These are phyloP conservation scores for Hanseniaspora hatyaiensis DNA, from an alignment of 805 yeast genomes.

Conservation along the genomic window DNA sequence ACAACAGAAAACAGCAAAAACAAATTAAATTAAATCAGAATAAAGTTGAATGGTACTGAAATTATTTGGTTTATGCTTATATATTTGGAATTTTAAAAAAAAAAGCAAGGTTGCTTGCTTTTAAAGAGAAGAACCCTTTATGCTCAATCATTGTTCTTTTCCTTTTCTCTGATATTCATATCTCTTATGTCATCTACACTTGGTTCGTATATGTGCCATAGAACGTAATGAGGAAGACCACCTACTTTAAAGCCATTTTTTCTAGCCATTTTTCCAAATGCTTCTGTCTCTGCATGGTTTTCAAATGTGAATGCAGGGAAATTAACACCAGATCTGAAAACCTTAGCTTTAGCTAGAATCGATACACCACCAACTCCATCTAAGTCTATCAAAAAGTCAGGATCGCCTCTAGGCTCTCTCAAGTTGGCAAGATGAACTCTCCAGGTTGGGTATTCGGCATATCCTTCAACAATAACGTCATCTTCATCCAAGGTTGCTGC, in stretches of 20 bases:
- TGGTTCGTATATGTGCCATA: slow-evolving; percentile 87
- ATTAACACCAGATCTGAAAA: slow-evolving; percentile 67
- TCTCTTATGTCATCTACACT: slow-evolving; percentile 69
- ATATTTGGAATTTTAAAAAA: slow-evolving; percentile 23
- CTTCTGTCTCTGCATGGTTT: slow-evolving; percentile 83
- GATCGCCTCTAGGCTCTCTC: slow-evolving; percentile 49
- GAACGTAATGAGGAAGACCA: slow-evolving; percentile 78
- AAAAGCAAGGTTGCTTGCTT: too few species aligned
- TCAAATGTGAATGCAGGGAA: slow-evolving; percentile 76
- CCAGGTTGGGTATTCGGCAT: slow-evolving; percentile 78
- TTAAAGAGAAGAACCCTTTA: too few species aligned
- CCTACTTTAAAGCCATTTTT: slow-evolving; percentile 72
- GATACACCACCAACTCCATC: slow-evolving; percentile 88
- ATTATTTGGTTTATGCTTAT: too few species aligned
- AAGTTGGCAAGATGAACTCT: slow-evolving; percentile 69
- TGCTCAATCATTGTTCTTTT: slow-evolving; percentile 40
- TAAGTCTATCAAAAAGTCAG: slow-evolving; percentile 51
- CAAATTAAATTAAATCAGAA: too few species aligned
- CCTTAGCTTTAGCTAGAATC: slow-evolving; percentile 59
- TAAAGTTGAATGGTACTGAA: too few species aligned
- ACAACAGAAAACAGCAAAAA: too few species aligned
- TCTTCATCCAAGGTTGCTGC: slow-evolving; percentile 60
- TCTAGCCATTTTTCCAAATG: slow-evolving; percentile 71
- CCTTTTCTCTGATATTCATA: slow-evolving; percentile 58
- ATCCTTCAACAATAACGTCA: slow-evolving; percentile 81